A percentile compares a stretch with the other conserved stretches of the same genome.
Conservation (phyloP, 192 early-diverging fungal species). For the Backusella mclennaniae region DNA sequence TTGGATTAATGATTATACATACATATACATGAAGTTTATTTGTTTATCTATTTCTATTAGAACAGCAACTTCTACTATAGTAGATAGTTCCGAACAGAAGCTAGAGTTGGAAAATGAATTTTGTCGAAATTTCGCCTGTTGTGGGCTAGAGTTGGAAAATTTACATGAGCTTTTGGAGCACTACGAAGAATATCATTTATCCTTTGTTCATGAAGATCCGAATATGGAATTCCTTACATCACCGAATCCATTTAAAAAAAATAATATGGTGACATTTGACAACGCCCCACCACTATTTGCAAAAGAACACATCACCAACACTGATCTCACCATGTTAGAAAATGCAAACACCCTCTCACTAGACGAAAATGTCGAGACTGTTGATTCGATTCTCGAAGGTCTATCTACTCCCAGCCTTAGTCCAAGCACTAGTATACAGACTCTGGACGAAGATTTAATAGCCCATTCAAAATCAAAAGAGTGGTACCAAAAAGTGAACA, state of each 20-base stretch:
- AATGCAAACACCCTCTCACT: slow-evolving; percentile 1
- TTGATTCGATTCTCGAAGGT: not conserved
- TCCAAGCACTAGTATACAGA: not conserved
- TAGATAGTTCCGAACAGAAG: slow-evolving; percentile 2
- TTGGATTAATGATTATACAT: not conserved
- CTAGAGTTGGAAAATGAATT: slow-evolving; percentile 80
- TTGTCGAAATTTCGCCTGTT: slow-evolving; percentile 93
- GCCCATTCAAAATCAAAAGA: not conserved
- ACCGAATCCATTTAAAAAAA: not conserved
- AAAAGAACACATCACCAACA: not conserved
- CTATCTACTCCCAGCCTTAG: slow-evolving; percentile 3
- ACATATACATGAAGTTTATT: not conserved
- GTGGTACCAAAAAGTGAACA: not conserved
- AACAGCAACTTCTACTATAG: not conserved
- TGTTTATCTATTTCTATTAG: not conserved
- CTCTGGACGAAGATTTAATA: not conserved
- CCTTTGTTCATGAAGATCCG: not conserved
- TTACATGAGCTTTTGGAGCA: slow-evolving; percentile 93
- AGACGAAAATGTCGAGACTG: not conserved
- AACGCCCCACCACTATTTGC: not conserved
- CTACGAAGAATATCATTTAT: slow-evolving; percentile 88
- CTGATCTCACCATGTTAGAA: slow-evolving; percentile 3
- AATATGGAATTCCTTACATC: not conserved
- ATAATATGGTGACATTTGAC: not conserved
- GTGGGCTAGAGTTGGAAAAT: slow-evolving; percentile 79